A percentile compares a stretch with the other conserved stretches of the same genome.
phyloP scores from a whole-genome alignment of 1,284 basidiomycete genomes.

The Cryptococcus sp. region DNA sequence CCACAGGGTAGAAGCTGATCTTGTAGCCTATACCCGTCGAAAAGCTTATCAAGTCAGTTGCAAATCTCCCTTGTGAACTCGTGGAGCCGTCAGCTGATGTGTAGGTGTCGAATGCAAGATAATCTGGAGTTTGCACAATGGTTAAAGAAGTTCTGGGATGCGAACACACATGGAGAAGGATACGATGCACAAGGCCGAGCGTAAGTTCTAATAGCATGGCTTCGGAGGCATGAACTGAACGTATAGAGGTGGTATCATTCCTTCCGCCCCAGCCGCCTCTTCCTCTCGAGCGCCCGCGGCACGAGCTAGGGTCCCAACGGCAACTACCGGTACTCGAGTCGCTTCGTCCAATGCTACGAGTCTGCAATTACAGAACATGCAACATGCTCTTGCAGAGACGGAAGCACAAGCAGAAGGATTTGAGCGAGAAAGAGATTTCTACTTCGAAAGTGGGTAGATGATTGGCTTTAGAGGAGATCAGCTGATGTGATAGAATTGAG shows the following conservation, averaged over 20 bases:
- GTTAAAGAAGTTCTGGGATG: slow-evolving; percentile 95
- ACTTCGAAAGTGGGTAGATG: slow-evolving; percentile 81
- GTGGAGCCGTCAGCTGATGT: neutral
- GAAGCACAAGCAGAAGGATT: slow-evolving; percentile 75
- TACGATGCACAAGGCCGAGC: slow-evolving; percentile 75
- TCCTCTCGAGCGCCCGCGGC: slow-evolving; percentile 6
- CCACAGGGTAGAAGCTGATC: neutral
- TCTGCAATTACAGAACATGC: slow-evolving; percentile 57
- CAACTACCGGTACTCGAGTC: slow-evolving; percentile 14
- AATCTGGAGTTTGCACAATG: slow-evolving; percentile 99
- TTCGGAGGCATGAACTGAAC: neutral
- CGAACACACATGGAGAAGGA: slow-evolving; percentile 77
- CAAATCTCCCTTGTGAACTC: neutral
- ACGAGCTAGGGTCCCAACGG: slow-evolving; percentile 10
- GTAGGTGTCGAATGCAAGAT: slow-evolving; percentile 96
- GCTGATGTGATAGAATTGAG: slow-evolving; percentile 59
- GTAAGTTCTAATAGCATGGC: slow-evolving; percentile 21
- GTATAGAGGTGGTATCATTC: slow-evolving; percentile 10
- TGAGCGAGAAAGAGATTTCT: slow-evolving; percentile 96
- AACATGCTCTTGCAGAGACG: slow-evolving; percentile 77
- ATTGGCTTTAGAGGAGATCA: neutral
- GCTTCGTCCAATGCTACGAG: slow-evolving; percentile 23
- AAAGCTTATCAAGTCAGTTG: slow-evolving; percentile 66
- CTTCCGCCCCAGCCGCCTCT: slow-evolving; percentile 6
- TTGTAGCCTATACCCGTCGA: slow-evolving; percentile 86